A percentile compares a stretch with the other conserved stretches of the same genome.
Evolutionary conservation across 164 flowering plant species (phyloP).

Genomic region (Macadamia tetraphylla): DNA sequence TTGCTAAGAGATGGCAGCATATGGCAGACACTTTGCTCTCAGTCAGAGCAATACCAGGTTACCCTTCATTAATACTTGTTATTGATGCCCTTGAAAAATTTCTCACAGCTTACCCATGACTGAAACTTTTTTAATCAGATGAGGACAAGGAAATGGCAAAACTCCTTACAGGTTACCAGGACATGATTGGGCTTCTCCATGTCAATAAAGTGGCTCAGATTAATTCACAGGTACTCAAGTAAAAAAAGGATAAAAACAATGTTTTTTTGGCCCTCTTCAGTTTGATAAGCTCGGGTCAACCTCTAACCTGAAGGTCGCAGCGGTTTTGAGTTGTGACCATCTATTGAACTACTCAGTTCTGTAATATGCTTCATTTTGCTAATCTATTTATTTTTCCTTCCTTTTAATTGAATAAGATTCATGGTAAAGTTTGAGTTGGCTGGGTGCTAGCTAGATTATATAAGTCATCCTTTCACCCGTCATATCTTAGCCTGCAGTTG

Average conservation of each 20-base stretch:
- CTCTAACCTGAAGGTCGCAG: not conserved
- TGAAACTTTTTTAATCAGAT: conserved; percentile 30
- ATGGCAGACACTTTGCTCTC: conserved; percentile 92
- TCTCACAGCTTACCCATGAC: not conserved
- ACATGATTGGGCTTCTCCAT: conserved; percentile 89
- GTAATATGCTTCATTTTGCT: not conserved
- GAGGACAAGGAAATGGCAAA: conserved; percentile 86
- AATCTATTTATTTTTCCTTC: not conserved
- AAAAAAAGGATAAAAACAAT: not conserved
- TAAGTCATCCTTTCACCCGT: no score
- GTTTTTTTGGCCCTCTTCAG: not conserved
- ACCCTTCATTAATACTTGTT: conserved; percentile 1
- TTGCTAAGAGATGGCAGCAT: conserved; percentile 88
- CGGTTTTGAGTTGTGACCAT: not conserved
- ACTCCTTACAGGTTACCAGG: conserved; percentile 90
- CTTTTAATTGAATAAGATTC: not conserved
- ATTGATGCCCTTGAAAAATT: not conserved
- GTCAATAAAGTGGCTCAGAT: conserved; percentile 76
- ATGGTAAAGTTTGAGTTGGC: no score
- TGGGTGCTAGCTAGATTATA: no score
- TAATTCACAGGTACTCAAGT: conserved; percentile 71
- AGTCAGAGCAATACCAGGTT: conserved; percentile 81
- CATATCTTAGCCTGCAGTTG: no score
- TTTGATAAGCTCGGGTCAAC: not conserved
- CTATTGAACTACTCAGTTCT: not conserved